These are phyloP conservation scores for Pterula multifida DNA, from an alignment of 1,284 basidiomycete genomes.

Conservation along the genomic window DNA sequence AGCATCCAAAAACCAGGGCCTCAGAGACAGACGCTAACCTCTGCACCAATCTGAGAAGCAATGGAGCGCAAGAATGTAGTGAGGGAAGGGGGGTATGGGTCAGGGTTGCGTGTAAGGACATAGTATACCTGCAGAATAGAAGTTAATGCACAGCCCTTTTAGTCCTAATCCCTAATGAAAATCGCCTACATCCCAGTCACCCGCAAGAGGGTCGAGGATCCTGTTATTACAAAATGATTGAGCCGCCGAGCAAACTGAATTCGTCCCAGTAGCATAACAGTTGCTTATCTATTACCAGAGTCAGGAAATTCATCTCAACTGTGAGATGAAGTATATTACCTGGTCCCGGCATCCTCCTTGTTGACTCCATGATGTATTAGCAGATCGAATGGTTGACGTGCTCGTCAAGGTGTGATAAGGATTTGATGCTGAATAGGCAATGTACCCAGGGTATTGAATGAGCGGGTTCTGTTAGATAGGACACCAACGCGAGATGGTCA, in stretches of 20 bases:
- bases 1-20: too few species aligned
- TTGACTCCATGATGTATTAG: conserved; percentile 31
- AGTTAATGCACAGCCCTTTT: too few species aligned
- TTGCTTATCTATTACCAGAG: conserved; percentile 26
- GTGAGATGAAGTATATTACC: conserved; percentile 15
- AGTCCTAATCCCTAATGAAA: conserved; percentile 3
- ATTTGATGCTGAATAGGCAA: conserved; percentile 40
- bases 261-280: conserved; percentile 35
- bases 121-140: not conserved
- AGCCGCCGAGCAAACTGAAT: conserved; percentile 38
- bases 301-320: conserved; percentile 1
- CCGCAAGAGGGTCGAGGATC: conserved; percentile 37
- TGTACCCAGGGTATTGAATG: conserved; percentile 43
- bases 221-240: conserved; percentile 42
- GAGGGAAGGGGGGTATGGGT: conserved; percentile 43
- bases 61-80: conserved; percentile 27
- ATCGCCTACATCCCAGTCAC: conserved; percentile 24
- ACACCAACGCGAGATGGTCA: conserved; percentile 5
- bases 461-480: conserved; percentile 33
- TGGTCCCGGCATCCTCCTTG: conserved; percentile 36
- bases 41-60: conserved; percentile 34
- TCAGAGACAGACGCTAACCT: too few species aligned
- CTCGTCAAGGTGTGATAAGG: conserved; percentile 43
- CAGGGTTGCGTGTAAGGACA: conserved; percentile 32
- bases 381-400: conserved; percentile 23